Evolutionary conservation across 305 asterid genomes (phyloP).

Genomic region (Ilex paraguariensis): DNA sequence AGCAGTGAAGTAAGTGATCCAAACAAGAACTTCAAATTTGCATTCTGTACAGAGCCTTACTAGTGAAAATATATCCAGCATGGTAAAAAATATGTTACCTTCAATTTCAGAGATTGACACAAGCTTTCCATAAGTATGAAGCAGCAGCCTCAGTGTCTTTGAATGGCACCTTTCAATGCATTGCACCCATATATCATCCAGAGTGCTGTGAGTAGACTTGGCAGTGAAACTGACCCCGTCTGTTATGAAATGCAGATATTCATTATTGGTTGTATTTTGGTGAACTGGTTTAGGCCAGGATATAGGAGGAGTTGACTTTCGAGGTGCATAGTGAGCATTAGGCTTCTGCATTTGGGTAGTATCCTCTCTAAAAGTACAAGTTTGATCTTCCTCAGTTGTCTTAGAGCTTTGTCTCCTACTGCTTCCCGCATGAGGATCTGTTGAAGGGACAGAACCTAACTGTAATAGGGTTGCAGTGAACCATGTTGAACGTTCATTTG

Average conservation of each 20-base stretch:
- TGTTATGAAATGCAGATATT: slow-evolving; percentile 17
- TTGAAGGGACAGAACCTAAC: slow-evolving; percentile 66
- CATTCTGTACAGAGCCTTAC: background rate
- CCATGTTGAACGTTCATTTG: slow-evolving; percentile 89
- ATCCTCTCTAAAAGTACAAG: slow-evolving; percentile 43
- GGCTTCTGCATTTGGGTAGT: slow-evolving; percentile 27
- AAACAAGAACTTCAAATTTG: too few relatives aligned
- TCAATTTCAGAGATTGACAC: slow-evolving; percentile 65
- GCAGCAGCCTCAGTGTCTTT: slow-evolving; percentile 76
- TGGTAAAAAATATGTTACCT: slow-evolving; percentile 34
- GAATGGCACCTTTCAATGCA: slow-evolving; percentile 91
- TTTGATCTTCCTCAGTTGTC: slow-evolving; percentile 53
- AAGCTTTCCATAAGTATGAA: slow-evolving; percentile 73
- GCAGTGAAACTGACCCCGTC: slow-evolving; percentile 10
- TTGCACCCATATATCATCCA: slow-evolving; percentile 62
- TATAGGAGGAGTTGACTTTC: background rate
- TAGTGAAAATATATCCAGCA: background rate
- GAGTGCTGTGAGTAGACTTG: slow-evolving; percentile 14
- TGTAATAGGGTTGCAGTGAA: slow-evolving; percentile 85
- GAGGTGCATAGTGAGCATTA: slow-evolving; percentile 6
- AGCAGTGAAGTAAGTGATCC: too few relatives aligned
- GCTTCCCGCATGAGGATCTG: slow-evolving; percentile 62
- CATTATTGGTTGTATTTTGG: slow-evolving; percentile 35
- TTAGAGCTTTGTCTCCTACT: slow-evolving; percentile 59
- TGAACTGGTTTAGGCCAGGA: background rate